Conservation (phyloP, 495 filamentous ascomycete genomes). For the Trichoderma reesei region DNA sequence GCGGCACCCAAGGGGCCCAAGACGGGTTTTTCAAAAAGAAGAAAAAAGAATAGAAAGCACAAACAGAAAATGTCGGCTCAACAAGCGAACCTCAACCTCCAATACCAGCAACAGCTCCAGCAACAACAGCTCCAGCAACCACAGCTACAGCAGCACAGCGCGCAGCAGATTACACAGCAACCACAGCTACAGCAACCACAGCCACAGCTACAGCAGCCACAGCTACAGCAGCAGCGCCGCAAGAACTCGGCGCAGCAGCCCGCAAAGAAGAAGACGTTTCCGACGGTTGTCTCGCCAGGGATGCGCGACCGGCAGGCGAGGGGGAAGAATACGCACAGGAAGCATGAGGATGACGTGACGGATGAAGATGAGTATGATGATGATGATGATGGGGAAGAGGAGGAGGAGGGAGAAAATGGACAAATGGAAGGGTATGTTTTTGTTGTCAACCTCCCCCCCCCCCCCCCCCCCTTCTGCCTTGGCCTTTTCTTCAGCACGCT, state of each 20-base stretch:
- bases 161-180: conserved; percentile 14
- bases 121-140: conserved; percentile 9
- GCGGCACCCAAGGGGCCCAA: too few species aligned
- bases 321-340: conserved; percentile 40
- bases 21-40: too few species aligned
- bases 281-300: conserved; percentile 21
- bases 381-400: background rate
- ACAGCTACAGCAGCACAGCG: background rate
- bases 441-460: too few species aligned
- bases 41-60: background rate
- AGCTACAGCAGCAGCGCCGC: background rate
- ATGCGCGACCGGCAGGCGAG: conserved; percentile 46
- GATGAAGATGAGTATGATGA: conserved; percentile 11
- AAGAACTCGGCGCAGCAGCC: too few species aligned
- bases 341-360: conserved; percentile 14
- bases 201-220: background rate
- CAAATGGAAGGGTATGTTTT: too few species aligned
- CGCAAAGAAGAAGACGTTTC: background rate
- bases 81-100: conserved; percentile 16
- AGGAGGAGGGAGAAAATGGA: background rate
- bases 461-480: too few species aligned
- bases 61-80: background rate
- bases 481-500: background rate
- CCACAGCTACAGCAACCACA: conserved; percentile 15
- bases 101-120: conserved; percentile 17